Percentiles rank a stretch among this genome's conserved stretches.
phyloP scores from a whole-genome alignment of 192 early-diverging fungal species.

The Coemansia sp. region DNA sequence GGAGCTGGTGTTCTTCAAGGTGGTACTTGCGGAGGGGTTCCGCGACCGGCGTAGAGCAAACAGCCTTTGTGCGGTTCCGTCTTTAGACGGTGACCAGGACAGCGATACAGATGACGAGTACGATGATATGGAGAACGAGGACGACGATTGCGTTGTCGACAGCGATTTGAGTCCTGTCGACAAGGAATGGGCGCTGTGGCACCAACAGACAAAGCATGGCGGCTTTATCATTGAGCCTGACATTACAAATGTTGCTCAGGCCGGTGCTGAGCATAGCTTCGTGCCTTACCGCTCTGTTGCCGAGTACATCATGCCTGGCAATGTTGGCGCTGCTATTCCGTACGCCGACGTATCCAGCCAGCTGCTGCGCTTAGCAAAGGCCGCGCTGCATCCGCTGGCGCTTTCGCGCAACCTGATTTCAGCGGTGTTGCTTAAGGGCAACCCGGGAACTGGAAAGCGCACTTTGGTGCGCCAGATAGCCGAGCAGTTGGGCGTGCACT shows the following conservation, averaged over 20 bases:
- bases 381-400: conserved; percentile 72
- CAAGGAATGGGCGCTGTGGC: conserved; percentile 34
- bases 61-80: conserved; percentile 2
- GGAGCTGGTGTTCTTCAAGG: conserved; percentile 41
- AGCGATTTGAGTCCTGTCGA: conserved; percentile 1
- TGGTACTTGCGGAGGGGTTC: conserved; percentile 37
- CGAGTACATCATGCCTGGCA: not conserved
- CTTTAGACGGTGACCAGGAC: not conserved
- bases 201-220: conserved; percentile 14
- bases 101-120: conserved; percentile 4
- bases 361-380: conserved; percentile 59
- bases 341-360: conserved; percentile 17
- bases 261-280: conserved; percentile 22
- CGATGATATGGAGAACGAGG: conserved; percentile 6
- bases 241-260: conserved; percentile 40
- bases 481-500: conserved; percentile 69
- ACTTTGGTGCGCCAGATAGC: conserved; percentile 62
- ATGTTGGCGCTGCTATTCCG: conserved; percentile 2
- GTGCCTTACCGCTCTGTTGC: conserved; percentile 36
- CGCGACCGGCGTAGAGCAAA: not conserved
- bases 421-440: conserved; percentile 71
- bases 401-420: conserved; percentile 64
- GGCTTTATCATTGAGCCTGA: conserved; percentile 31
- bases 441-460: conserved; percentile 79
- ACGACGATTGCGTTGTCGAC: conserved; percentile 5